Conservation (phyloP, 106 monocot species). For the Dendrobium chrysotoxum region DNA sequence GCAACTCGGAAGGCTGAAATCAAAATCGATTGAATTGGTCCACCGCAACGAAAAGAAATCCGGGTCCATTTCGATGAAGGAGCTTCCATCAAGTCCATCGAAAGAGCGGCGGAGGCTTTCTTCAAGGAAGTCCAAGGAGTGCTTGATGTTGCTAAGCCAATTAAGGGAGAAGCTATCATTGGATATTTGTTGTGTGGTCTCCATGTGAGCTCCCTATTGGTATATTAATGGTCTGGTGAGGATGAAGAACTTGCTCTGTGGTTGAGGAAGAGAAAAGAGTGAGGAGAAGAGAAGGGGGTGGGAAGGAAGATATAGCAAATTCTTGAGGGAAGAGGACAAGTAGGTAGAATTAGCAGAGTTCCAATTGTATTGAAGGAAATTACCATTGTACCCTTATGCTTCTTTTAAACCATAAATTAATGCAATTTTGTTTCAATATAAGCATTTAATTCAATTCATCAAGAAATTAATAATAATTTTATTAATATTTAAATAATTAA, state of each 20-base stretch:
- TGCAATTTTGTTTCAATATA: too few species aligned
- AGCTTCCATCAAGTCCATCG: background rate
- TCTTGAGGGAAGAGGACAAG: background rate
- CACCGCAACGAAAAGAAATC: conserved; percentile 21
- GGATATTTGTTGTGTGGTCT: conserved; percentile 23
- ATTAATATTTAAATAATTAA: too few species aligned
- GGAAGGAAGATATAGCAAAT: background rate
- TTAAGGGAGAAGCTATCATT: conserved; percentile 46
- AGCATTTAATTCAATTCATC: too few species aligned
- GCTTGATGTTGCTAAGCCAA: conserved; percentile 37
- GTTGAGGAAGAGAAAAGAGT: background rate
- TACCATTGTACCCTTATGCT: too few species aligned
- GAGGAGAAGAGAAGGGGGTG: background rate
- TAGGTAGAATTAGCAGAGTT: too few species aligned
- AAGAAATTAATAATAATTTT: too few species aligned
- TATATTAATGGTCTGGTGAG: background rate
- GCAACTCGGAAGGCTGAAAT: background rate
- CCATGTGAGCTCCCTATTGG: conserved; percentile 16
- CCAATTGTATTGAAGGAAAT: background rate
- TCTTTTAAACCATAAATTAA: too few species aligned
- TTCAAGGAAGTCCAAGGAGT: conserved; percentile 8
- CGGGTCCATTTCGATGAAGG: conserved; percentile 56
- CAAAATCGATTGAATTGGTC: background rate
- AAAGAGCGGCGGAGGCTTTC: conserved; percentile 7
- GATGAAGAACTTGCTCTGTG: background rate